phyloP scores from a whole-genome alignment of 768 basidiomycete species.

The Tricholoma sp. region DNA sequence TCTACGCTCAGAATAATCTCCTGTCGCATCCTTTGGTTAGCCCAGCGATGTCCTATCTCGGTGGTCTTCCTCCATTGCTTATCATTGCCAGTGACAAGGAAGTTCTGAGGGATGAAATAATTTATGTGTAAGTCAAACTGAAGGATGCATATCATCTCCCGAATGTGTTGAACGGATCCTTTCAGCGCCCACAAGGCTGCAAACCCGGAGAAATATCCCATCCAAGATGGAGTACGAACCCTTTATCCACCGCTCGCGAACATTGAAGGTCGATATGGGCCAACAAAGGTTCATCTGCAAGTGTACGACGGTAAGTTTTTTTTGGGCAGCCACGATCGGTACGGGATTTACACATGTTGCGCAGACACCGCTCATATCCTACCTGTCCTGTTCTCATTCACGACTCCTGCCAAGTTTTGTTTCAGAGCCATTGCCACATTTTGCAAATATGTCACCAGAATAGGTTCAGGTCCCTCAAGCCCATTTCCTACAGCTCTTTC shows the following conservation, averaged over 20 bases:
- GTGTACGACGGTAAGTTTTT: slow-evolving; percentile 76
- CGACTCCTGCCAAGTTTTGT: slow-evolving; percentile 75
- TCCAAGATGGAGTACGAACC: slow-evolving; percentile 36
- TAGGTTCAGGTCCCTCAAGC: slow-evolving; percentile 21
- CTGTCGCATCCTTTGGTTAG: slow-evolving; percentile 80
- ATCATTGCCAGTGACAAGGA: slow-evolving; percentile 88
- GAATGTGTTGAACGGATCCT: neutral
- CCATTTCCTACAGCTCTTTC: slow-evolving; percentile 7
- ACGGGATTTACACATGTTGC: slow-evolving; percentile 15
- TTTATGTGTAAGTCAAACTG: slow-evolving; percentile 60
- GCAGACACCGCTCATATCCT: slow-evolving; percentile 68
- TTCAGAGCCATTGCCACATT: slow-evolving; percentile 75
- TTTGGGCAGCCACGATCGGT: neutral
- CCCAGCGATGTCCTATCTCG: slow-evolving; percentile 75
- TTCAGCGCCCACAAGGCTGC: slow-evolving; percentile 87
- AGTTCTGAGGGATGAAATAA: slow-evolving; percentile 86
- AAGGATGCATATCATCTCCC: neutral
- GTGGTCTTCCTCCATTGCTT: slow-evolving; percentile 83
- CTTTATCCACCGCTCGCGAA: slow-evolving; percentile 55
- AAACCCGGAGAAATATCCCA: slow-evolving; percentile 63
- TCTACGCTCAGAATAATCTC: slow-evolving; percentile 79
- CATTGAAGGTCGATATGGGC: slow-evolving; percentile 46
- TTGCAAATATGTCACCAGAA: slow-evolving; percentile 58
- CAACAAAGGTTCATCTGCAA: slow-evolving; percentile 87
- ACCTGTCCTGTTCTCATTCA: slow-evolving; percentile 70